A percentile compares a stretch with the other conserved stretches of the same genome.
phyloP scores from a whole-genome alignment of 805 yeast species.

The Candida morakotiae region DNA sequence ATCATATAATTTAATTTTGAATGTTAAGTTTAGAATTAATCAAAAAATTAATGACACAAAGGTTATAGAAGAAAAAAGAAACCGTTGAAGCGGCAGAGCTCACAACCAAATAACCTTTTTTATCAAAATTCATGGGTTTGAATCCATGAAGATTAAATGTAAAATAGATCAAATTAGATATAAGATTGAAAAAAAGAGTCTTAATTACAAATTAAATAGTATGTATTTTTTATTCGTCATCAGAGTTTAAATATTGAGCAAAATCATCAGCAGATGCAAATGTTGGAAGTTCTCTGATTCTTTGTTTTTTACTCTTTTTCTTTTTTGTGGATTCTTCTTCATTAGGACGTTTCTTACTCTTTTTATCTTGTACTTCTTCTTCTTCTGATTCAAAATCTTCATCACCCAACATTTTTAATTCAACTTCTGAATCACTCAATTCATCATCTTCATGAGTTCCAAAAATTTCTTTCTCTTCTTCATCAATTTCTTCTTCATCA shows the following conservation, averaged over 20 bases:
- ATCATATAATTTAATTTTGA: too few relatives aligned
- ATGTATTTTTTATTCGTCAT: constrained; percentile 47
- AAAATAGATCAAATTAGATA: too few relatives aligned
- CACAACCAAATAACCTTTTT: too few relatives aligned
- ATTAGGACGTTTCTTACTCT: constrained; percentile 19
- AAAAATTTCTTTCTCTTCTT: constrained; percentile 17
- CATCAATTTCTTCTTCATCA: constrained; percentile 35
- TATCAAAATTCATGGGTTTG: too few relatives aligned
- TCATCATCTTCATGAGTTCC: constrained; percentile 25
- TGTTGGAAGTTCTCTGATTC: constrained; percentile 67
- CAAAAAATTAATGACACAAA: too few relatives aligned
- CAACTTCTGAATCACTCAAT: constrained; percentile 19
- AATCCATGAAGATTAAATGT: too few relatives aligned
- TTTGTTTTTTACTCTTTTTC: constrained; percentile 45
- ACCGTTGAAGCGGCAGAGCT: too few relatives aligned
- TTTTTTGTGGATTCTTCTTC: constrained; percentile 24
- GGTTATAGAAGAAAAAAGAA: too few relatives aligned
- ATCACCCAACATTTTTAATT: constrained; percentile 24
- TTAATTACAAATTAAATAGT: too few relatives aligned
- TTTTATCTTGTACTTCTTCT: constrained; percentile 27
- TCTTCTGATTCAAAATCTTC: constrained; percentile 22
- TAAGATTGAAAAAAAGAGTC: too few relatives aligned
- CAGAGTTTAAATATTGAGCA: constrained; percentile 65
- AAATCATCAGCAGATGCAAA: constrained; percentile 90
- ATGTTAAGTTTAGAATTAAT: too few relatives aligned